Base-by-base conservation (phyloP, 2,329 filamentous ascomycete genomes). In the Dichotomopilus funicola region DNA sequence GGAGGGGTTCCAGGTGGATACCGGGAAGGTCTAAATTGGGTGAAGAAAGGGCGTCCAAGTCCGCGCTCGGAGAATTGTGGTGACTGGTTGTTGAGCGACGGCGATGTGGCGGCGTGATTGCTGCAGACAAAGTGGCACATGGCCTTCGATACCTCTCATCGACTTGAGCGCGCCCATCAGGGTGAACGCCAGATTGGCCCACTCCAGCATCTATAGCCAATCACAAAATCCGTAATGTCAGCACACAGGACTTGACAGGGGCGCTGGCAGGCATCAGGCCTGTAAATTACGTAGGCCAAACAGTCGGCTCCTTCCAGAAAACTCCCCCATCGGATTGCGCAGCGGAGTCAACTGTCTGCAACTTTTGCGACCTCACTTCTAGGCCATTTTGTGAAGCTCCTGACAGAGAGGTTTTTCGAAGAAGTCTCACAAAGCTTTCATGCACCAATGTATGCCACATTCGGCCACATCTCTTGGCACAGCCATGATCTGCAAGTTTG, bases 161-260 rank as follows among this genome's bases (percentile, higher is more conserved):
- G 40, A 49, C 49, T 27, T 27, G 19, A 27, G 19, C 19, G 51
- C 56, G 54, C 46, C 57, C 35, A 49, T 49, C 47, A 56, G 55
- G 57, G 55, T 56, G 58, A 42, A 36, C 35, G 48, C n/a, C 12
- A 51, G 44, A 38, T 13, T 37, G 55, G 54, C 56, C 62, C 62
- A 51, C 56, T 41, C 42, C 6, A 40, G 11, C 42, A 38, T 9
- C 19, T 31, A n/a, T 19, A 40, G 34, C 63, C 42, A 65, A 65
- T 64, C 56, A 62, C 5, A 48, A 35, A 10, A 8, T 43, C 35
- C 40, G 53, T 46, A 65, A 61, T 64, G 63, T 65, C 62, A 65
- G 63, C 63, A 65, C 51, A 54, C 54, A n/a, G 54, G 33, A 48
- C 40, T 37, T 49, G 47, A 52, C 53, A 54, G 52, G 56, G 53